Evolutionary conservation across 1,139 yeast species (phyloP), one percentile per base, ranked within the genome.

Genomic region (Hemisphaericaspora subhashii): DNA sequence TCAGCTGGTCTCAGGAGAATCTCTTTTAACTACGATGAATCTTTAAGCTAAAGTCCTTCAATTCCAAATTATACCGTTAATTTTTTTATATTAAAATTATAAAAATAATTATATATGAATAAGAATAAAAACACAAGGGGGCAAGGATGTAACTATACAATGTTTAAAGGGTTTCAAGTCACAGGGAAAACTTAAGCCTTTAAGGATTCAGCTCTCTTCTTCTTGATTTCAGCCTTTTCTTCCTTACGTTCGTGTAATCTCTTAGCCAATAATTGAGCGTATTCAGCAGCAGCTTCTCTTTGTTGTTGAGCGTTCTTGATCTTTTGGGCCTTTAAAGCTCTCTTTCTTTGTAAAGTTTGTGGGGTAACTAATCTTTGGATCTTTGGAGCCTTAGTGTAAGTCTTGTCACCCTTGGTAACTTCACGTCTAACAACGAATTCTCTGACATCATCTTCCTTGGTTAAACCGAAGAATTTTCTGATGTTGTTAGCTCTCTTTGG

Each of bases 401-500:
- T 83, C 86, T 88, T 89, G 68, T 90, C 98, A 78, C 95, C 95
- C 86, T 92, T 92, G 77, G 83, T 82, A 61, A 92, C 84, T 74
- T 90, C 97, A 79, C 98, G 94, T 82, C 98, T 94, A 68, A 92
- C 86, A 63, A 92, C 98, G 74, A 81, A 92, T 80, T 90, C 83
- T 75, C 83, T 77, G 52, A 88, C 96, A 68, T 88, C 96, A 66
- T 88, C 96, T 73, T 88, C 95, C 84, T 90, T 89, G 77, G 96
- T 74, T 70, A 92, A 84, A 79, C 97, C 97, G 68, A 87, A 92
- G 95, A 92, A 90, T 77, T 89, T 89, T 85, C 98, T 89, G 73
- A 92, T 92, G 89, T 90, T 77, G 94, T 88, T 89, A 69, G 98
- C 98, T 85, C 98, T 89, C 95, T 92, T 92, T 77, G 98, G 98